Evolutionary conservation across 2,329 filamentous ascomycete genomes (phyloP).

Genomic region (Microdochium trichocladiopsis): DNA sequence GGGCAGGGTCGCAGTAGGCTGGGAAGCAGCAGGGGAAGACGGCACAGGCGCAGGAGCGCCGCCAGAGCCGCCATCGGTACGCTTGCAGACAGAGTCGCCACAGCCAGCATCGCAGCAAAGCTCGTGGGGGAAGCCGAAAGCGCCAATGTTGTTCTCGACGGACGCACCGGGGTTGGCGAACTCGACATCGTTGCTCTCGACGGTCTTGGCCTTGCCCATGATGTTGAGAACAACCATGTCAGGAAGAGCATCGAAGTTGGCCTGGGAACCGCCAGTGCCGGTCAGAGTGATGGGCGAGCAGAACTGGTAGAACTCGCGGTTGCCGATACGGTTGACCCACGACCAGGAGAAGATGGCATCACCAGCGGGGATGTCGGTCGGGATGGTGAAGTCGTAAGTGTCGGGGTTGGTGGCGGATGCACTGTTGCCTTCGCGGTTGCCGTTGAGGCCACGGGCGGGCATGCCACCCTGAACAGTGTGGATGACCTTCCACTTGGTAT

Average conservation of each 20-base stretch:
- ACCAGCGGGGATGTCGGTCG: conserved; percentile 63
- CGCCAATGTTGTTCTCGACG: conserved; percentile 39
- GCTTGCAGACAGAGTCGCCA: conserved; percentile 14
- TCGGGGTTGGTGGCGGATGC: conserved; percentile 37
- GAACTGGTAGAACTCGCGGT: conserved; percentile 98
- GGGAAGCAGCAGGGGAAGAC: conserved; percentile 7
- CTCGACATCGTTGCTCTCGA: conserved; percentile 46
- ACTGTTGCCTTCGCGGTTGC: conserved; percentile 47
- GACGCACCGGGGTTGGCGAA: conserved; percentile 62
- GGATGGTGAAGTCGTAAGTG: conserved; percentile 65
- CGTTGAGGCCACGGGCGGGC: conserved; percentile 49
- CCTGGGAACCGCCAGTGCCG: conserved; percentile 37
- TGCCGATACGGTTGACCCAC: conserved; percentile 90
- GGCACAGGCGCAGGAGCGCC: conserved; percentile 4
- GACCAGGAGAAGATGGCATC: conserved; percentile 83
- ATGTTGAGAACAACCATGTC: conserved; percentile 73
- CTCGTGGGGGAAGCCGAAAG: conserved; percentile 16
- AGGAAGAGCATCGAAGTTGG: conserved; percentile 56
- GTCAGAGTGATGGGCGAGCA: conserved; percentile 70
- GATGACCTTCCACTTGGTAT: conserved; percentile 79
- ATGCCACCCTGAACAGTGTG: conserved; percentile 84
- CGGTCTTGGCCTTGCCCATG: conserved; percentile 13
- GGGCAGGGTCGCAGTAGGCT: conserved; percentile 4
- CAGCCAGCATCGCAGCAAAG: conserved; percentile 19
- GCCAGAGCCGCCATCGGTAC: conserved; percentile 11